Conservation (phyloP, 2,329 filamentous ascomycete genomes). For the Sclerotinia sclerotiorum region DNA sequence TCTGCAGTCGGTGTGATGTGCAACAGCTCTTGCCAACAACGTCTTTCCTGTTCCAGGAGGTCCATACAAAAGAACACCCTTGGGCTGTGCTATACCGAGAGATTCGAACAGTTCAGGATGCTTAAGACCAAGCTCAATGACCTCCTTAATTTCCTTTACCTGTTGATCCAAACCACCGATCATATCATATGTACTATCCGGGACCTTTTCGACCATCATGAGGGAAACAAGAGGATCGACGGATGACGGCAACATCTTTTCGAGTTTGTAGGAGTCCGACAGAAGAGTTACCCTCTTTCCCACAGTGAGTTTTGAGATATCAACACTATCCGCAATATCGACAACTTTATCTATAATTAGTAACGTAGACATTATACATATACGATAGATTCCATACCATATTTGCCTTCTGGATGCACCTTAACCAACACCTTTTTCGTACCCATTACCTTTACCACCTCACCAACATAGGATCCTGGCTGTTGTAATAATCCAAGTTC, state of each 20-base stretch:
- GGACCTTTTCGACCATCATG: slow-evolving; percentile 99
- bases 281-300: slow-evolving; percentile 97
- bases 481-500: slow-evolving; percentile 95
- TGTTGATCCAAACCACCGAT: slow-evolving; percentile 98
- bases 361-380: too few species aligned
- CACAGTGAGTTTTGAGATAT: slow-evolving; percentile 91
- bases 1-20: slow-evolving; percentile 98
- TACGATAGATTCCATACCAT: slow-evolving; percentile 61
- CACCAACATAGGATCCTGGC: slow-evolving; percentile 95
- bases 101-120: slow-evolving; percentile 98
- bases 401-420: slow-evolving; percentile 99
- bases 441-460: slow-evolving; percentile 99
- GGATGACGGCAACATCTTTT: slow-evolving; percentile 96
- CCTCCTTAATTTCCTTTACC: slow-evolving; percentile 99
- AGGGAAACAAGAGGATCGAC: slow-evolving; percentile 97
- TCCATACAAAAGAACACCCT: slow-evolving; percentile 94
- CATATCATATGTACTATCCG: slow-evolving; percentile 99
- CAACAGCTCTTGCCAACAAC: slow-evolving; percentile 87
- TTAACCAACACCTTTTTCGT: slow-evolving; percentile 99
- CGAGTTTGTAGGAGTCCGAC: slow-evolving; percentile 97
- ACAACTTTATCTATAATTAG: slow-evolving; percentile 63
- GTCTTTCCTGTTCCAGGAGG: slow-evolving; percentile 98
- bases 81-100: slow-evolving; percentile 97
- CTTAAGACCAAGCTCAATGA: slow-evolving; percentile 97
- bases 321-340: slow-evolving; percentile 90